phyloP scores from a whole-genome alignment of 805 yeast genomes.

The Candida railenensis region DNA sequence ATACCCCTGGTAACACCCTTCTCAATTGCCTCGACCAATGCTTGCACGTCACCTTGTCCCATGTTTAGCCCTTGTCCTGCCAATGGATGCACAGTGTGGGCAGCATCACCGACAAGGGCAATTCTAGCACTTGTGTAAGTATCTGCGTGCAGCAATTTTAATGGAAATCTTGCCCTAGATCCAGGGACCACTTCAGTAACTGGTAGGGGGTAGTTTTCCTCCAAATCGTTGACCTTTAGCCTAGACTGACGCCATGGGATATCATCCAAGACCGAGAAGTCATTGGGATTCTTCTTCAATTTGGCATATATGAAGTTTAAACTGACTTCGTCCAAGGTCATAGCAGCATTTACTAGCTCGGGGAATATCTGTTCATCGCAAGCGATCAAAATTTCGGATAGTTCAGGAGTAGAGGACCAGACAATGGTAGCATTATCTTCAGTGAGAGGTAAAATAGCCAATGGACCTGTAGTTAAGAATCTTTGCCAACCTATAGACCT shows the following conservation, averaged over 20 bases:
- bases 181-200: slow-evolving; percentile 56
- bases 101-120: slow-evolving; percentile 97
- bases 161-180: slow-evolving; percentile 85
- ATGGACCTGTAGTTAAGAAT: slow-evolving; percentile 86
- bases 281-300: slow-evolving; percentile 36
- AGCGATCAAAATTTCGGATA: slow-evolving; percentile 60
- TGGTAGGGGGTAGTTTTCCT: slow-evolving; percentile 65
- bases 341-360: slow-evolving; percentile 79
- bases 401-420: slow-evolving; percentile 84
- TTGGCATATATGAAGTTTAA: slow-evolving; percentile 62
- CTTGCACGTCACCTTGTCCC: slow-evolving; percentile 92
- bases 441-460: slow-evolving; percentile 88
- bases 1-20: slow-evolving; percentile 72
- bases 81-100: slow-evolving; percentile 94
- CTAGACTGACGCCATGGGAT: slow-evolving; percentile 66
- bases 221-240: slow-evolving; percentile 43
- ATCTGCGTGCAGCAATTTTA: slow-evolving; percentile 87
- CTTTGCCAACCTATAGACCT: slow-evolving; percentile 88
- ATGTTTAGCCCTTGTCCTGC: slow-evolving; percentile 98
- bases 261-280: slow-evolving; percentile 59
- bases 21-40: slow-evolving; percentile 68
- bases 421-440: slow-evolving; percentile 86
- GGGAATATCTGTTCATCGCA: slow-evolving; percentile 63
- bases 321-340: slow-evolving; percentile 76
- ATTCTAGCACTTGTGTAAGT: slow-evolving; percentile 79